phyloP scores from a whole-genome alignment of 2,329 filamentous ascomycete species.

The Pseudogymnoascus verrucosus region DNA sequence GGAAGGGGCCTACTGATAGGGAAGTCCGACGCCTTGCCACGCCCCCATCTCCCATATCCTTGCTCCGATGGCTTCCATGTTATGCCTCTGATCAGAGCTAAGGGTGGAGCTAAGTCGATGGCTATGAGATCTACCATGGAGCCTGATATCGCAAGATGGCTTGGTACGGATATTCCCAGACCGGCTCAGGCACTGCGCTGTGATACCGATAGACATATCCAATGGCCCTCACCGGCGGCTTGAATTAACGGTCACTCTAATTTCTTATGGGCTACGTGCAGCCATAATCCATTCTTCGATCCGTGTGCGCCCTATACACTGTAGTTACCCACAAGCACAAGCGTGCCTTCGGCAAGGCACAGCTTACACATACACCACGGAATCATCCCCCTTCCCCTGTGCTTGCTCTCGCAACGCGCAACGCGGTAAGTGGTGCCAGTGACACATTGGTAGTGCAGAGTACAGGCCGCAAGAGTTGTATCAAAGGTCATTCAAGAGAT shows the following conservation, averaged over 20 bases:
- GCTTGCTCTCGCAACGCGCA: background rate
- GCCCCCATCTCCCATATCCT: background rate
- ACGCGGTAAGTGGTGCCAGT: background rate
- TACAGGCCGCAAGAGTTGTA: background rate
- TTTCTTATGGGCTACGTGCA: constrained; percentile 4
- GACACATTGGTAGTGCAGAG: background rate
- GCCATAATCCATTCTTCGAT: constrained; percentile 3
- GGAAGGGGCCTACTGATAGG: background rate
- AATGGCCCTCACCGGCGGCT: background rate
- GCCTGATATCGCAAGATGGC: background rate
- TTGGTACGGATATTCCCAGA: background rate
- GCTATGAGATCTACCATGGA: constrained; percentile 1
- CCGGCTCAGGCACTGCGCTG: background rate
- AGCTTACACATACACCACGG: background rate
- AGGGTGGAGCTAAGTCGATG: background rate
- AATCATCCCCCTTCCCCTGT: background rate
- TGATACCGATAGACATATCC: background rate
- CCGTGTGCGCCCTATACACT: background rate
- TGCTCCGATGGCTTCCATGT: constrained; percentile 6
- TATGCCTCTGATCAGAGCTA: background rate
- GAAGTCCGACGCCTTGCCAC: constrained; percentile 5
- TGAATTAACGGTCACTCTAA: background rate
- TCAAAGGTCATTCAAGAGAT: background rate
- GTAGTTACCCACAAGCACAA: background rate
- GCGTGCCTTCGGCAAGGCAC: background rate